Conservation (phyloP, 2,329 filamentous ascomycete species). For the Scedosporium apiospermum region DNA sequence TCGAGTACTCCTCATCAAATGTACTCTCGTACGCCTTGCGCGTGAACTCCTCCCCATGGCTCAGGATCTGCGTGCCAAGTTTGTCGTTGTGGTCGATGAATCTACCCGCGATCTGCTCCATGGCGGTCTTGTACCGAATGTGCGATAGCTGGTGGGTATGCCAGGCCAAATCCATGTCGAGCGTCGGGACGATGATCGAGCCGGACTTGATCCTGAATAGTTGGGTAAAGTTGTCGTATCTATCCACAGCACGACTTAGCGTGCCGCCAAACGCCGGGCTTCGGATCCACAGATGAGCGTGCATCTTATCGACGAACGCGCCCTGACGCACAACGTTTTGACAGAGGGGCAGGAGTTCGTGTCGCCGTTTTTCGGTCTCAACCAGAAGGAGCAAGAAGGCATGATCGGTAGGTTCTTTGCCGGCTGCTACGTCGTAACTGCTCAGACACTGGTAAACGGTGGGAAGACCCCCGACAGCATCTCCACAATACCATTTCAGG, state of each 20-base stretch:
- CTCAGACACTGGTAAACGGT: not conserved
- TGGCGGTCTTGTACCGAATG: slow-evolving; percentile 15
- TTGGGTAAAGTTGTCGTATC: slow-evolving; percentile 28
- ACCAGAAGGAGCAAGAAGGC: not conserved
- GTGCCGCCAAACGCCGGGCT: slow-evolving; percentile 24
- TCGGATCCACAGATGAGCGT: slow-evolving; percentile 26
- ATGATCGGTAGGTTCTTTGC: not conserved
- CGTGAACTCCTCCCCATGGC: not conserved
- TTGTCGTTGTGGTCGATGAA: slow-evolving; percentile 31
- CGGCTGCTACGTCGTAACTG: not conserved
- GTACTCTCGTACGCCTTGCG: not conserved
- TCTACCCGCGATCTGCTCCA: slow-evolving; percentile 11
- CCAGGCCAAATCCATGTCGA: slow-evolving; percentile 33
- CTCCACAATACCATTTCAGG: not conserved
- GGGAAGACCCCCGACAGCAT: not conserved
- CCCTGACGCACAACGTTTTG: slow-evolving; percentile 26
- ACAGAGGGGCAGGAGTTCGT: not conserved
- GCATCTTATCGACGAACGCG: slow-evolving; percentile 31
- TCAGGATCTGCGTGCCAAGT: not conserved
- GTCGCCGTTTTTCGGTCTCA: too few species aligned
- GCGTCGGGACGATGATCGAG: slow-evolving; percentile 25
- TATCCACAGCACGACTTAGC: slow-evolving; percentile 20
- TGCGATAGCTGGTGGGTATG: slow-evolving; percentile 31
- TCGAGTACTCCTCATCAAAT: slow-evolving; percentile 24
- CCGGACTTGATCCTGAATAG: slow-evolving; percentile 20